Evolutionary conservation across 2,329 filamentous ascomycete species (phyloP), one percentile per base, ranked within the genome.

Genomic region (Polychaeton citri): DNA sequence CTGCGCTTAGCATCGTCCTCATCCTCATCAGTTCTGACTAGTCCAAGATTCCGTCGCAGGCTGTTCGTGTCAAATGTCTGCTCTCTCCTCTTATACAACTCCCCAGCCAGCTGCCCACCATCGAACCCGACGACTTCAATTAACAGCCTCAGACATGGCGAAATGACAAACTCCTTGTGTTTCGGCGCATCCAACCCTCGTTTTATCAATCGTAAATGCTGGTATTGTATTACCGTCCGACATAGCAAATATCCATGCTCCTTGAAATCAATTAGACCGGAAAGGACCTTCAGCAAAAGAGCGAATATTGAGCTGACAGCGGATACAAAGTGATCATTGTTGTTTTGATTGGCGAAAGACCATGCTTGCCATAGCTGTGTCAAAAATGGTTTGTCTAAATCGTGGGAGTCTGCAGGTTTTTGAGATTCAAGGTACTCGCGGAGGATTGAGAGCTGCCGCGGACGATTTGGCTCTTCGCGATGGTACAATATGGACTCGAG

Each of bases 41-140:
- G 68, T 31, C 79, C 76, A 35, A 98, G 72, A 47, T 93, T 92
- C 35, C 83, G 71, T 5, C 82, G 79, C 2, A 98, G 64, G 5
- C 79, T 78, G 49, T 85, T 80, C 39, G 57, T 49, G 36, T 69
- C 65, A 28, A 93, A 79, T 0, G 84, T 90, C 40, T 76, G 78
- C 48, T 84, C 77, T 46, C 85, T 74, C 20, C 78, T 77, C 35
- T 80, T 71, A 55, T 93, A 92, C 21, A 95, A 69, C 32, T 78
- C 70, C 46, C 75, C 78, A 19, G 87, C 84, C 37, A 86, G 69
- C 30, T 76, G 73, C 10, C 90, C 92, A 12, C 86, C 86, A 58
- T 96, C 87, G 44, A 94, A 81, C 37, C 70, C 76, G 12, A 84
- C 74, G n/a, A 87, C 71, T 60, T 98, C 88, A 35, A 79, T 82